These are phyloP conservation scores for Apiotrichum laibachii DNA, from an alignment of 1,284 basidiomycete genomes.

Conservation along the genomic window DNA sequence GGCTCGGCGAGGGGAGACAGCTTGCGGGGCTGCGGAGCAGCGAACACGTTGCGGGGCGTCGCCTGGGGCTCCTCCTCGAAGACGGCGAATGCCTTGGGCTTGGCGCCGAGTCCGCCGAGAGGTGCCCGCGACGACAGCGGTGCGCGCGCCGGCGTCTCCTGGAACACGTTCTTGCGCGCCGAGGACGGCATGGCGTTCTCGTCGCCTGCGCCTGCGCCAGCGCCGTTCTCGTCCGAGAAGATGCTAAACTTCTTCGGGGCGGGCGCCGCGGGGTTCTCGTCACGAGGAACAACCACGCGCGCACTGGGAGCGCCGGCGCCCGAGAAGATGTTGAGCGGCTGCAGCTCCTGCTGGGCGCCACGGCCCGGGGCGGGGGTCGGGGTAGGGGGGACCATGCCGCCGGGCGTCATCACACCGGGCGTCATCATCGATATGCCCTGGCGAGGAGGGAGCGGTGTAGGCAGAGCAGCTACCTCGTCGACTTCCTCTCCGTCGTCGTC, in stretches of 20 bases:
- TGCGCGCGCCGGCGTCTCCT: conserved; percentile 40
- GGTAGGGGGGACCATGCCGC: conserved; percentile 47
- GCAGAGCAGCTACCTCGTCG: conserved; percentile 32
- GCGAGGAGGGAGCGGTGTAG: conserved; percentile 42
- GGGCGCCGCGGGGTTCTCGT: conserved; percentile 26
- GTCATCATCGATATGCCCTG: conserved; percentile 36
- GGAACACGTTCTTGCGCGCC: conserved; percentile 39
- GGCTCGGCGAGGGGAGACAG: conserved; percentile 1
- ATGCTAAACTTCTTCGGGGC: conserved; percentile 24
- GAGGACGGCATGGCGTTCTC: conserved; percentile 39
- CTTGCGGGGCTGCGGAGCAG: neutral
- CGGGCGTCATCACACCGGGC: conserved; percentile 36
- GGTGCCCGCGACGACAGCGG: conserved; percentile 29
- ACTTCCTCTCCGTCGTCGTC: conserved; percentile 43
- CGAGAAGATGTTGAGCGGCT: conserved; percentile 15
- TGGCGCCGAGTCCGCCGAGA: conserved; percentile 26
- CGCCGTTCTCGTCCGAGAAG: conserved; percentile 37
- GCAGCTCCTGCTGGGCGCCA: conserved; percentile 4
- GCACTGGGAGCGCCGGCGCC: neutral
- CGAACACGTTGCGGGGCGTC: conserved; percentile 18
- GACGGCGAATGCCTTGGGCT: conserved; percentile 34
- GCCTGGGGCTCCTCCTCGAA: conserved; percentile 43
- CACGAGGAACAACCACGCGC: conserved; percentile 19
- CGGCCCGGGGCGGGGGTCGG: conserved; percentile 42
- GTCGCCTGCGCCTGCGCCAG: too few species aligned